Base-by-base conservation (phyloP, 2,329 filamentous ascomycete genomes). In the Annulohypoxylon truncatum region DNA sequence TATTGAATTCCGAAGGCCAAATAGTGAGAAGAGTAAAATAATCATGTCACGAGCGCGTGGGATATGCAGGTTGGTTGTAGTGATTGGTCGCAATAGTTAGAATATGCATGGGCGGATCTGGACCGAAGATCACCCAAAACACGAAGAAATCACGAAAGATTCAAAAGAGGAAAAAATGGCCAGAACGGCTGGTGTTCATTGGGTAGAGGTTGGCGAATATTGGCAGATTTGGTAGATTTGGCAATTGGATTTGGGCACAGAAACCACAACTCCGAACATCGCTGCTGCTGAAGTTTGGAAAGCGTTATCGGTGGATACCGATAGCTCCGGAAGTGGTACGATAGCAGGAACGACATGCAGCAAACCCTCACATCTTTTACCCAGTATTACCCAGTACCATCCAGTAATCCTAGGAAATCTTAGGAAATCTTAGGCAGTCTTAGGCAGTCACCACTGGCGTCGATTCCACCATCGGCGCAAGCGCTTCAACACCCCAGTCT, bases 271-370 rank as follows among this genome's bases (percentile, higher is more conserved):
- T 67, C 67, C 67, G 67, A 69, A 62, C 2, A 63, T 67, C 67
- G 67, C 67, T 61, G 51, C 29, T 46, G 31, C 29, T 58, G 18
- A 50, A 44, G 40, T 46, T 48, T 40, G n/a, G 50, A 59, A 59
- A 60, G 66, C 24, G 44, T 26, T 48, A 66, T 66, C 66, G 66
- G 66, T 69, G 44, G 35, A 22, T 13, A 63, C 66, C 66, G 66
- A 69, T 64, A 64, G 58, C 63, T 61, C 42, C n/a, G 26, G 50
- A 68, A 66, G 58, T 68, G 66, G 66, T 68, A 68, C 66, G 66
- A 47, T 54, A 44, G 35, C 28, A 42, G 44, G 22, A 61, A 51
- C 44, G 26, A 51, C 46, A 31, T 33, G 44, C 24, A 58, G 51
- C 24, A 47, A 40, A 42, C 20, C 20, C 48, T 40, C 51, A 42